These are phyloP conservation scores for Cynara cardunculus DNA, from an alignment of 129 eudicot genomes.

Conservation along the genomic window DNA sequence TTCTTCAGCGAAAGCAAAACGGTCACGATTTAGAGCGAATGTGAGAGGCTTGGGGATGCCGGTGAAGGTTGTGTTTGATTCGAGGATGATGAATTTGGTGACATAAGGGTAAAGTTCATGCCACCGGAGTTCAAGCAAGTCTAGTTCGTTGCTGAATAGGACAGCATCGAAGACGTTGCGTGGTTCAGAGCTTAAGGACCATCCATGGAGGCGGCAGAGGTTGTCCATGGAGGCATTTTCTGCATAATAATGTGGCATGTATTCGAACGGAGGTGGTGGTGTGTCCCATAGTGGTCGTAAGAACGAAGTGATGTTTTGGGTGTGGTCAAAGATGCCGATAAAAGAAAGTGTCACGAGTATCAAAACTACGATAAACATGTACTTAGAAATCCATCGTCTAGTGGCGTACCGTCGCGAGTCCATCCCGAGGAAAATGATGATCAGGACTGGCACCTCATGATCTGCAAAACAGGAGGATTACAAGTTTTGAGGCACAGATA, in stretches of 20 bases:
- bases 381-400: slow-evolving; percentile 29
- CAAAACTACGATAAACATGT: slow-evolving; percentile 29
- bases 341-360: slow-evolving; percentile 40
- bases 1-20: slow-evolving; percentile 63
- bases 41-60: slow-evolving; percentile 79
- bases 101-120: slow-evolving; percentile 69
- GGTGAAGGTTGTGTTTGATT: slow-evolving; percentile 87
- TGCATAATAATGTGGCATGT: slow-evolving; percentile 81
- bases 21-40: slow-evolving; percentile 50
- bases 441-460: slow-evolving; percentile 14
- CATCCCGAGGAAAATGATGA: slow-evolving; percentile 35
- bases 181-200: slow-evolving; percentile 71
- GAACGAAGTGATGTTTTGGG: slow-evolving; percentile 72
- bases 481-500: not conserved
- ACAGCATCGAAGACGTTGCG: slow-evolving; percentile 74
- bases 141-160: slow-evolving; percentile 84
- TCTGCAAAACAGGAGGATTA: slow-evolving; percentile 13
- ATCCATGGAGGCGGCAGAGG: slow-evolving; percentile 86
- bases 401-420: slow-evolving; percentile 36
- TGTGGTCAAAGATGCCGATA: slow-evolving; percentile 33
- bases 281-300: slow-evolving; percentile 95
- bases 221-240: slow-evolving; percentile 68
- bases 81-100: slow-evolving; percentile 75
- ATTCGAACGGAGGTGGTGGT: slow-evolving; percentile 68
- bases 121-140: slow-evolving; percentile 87